Base-by-base conservation (phyloP, 495 filamentous ascomycete genomes). In the Penicillium argentinense region DNA sequence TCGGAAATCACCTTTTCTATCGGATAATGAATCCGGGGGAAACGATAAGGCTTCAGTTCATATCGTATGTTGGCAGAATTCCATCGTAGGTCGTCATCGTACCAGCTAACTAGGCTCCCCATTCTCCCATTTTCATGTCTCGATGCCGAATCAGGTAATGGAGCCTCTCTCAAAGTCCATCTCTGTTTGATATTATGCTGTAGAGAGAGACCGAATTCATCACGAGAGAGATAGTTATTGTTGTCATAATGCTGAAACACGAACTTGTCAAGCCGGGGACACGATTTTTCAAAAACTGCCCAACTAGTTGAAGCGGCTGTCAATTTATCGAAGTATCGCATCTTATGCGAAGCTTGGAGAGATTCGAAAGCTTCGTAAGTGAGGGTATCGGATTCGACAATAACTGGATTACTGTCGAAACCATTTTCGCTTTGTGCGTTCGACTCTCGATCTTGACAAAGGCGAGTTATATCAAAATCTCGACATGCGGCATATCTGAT, bases 81-180 rank as follows among this genome's bases (percentile, higher is more conserved):
- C 42, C 30, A 45, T 45, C 30, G 21, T n/a, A 45, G 30, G 21
- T 45, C 6, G 13, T 37, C 22, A 27, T 45, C 42, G 30, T 45
- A 37, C 42, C 30, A 45, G 30, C 22, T 11, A 37, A 25, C 28
- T 26, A 9, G 3, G 8, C 24, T 18, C 3, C 21, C 24, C 19
- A 1, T 37, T 33, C 26, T 26, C 26, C 21, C 17, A 25, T 12
- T 16, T 36, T 16, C 23, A 18, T 18, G 12, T 45, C 30, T 27
- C 17, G 42, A 14, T 36, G 17, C 18, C 14, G 30, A 25, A 13
- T 45, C 42, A 34, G 42, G 22, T 9, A 14, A 26, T 11, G 22
- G 13, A 30, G 12, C 27, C 30, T 27, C 30, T 27, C 13, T 24
- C 26, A 37, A 37, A 14, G 9, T 23, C 42, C 30, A 45, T 45